phyloP scores from a whole-genome alignment of 257 asterid species.

The Echium plantagineum region DNA sequence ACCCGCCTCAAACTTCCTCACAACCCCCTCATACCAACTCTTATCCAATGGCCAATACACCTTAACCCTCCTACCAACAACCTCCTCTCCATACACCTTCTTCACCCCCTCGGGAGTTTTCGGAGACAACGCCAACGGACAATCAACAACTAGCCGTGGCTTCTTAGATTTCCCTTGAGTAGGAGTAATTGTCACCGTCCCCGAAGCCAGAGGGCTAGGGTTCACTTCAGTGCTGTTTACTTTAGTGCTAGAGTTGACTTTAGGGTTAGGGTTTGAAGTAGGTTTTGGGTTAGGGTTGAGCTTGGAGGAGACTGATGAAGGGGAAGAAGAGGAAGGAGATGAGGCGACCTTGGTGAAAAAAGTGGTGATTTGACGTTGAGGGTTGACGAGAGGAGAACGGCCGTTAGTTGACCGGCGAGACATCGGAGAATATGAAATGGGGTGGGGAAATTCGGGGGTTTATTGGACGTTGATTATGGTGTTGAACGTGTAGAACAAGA shows the following conservation, averaged over 20 bases:
- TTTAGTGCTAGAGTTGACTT: too few species aligned
- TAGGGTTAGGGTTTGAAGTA: too few species aligned
- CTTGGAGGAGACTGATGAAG: conserved; percentile 9
- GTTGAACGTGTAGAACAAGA: too few species aligned
- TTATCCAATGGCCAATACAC: conserved; percentile 84
- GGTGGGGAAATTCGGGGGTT: too few species aligned
- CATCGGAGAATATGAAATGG: conserved; percentile 7
- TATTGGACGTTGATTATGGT: too few species aligned
- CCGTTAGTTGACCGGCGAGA: conserved; percentile 62
- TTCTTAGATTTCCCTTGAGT: conserved; percentile 33
- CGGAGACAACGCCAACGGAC: conserved; percentile 17
- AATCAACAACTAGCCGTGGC: conserved; percentile 37
- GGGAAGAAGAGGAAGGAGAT: conserved; percentile 14
- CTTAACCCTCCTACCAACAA: conserved; percentile 43
- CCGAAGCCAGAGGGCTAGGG: conserved; percentile 14
- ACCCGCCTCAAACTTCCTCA: conserved; percentile 46
- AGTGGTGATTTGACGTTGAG: conserved; percentile 71
- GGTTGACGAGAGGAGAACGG: conserved; percentile 79
- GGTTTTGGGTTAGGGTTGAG: conserved; percentile 34
- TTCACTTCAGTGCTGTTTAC: background rate
- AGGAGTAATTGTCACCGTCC: conserved; percentile 22
- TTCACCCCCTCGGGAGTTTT: conserved; percentile 16
- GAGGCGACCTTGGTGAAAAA: conserved; percentile 57
- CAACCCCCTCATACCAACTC: conserved; percentile 70
- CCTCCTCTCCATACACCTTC: conserved; percentile 41